Evolutionary conservation across 257 asterid species (phyloP).

Genomic region (Solanum pimpinellifolium): DNA sequence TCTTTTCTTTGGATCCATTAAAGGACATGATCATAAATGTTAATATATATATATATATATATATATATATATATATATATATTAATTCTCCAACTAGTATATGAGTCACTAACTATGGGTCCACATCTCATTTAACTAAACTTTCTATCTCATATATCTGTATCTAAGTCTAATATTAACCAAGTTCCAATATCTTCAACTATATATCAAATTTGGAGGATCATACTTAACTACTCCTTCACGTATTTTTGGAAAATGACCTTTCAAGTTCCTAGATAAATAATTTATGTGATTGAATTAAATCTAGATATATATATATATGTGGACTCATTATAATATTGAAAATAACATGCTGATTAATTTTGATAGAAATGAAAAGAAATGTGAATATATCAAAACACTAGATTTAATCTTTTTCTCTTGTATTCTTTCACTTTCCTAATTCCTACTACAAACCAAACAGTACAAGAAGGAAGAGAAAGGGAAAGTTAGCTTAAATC

Average conservation of each 20-base stretch:
- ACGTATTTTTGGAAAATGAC: not conserved
- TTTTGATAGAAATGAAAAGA: not conserved
- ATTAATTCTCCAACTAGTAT: not conserved
- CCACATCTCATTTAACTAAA: not conserved
- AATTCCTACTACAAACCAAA: not conserved
- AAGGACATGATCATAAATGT: not conserved
- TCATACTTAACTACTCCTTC: not conserved
- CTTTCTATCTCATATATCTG: not conserved
- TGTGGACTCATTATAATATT: not conserved
- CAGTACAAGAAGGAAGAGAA: not conserved
- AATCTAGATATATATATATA: not conserved
- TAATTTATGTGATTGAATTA: not conserved
- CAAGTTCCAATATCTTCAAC: not conserved
- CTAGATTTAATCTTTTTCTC: not conserved
- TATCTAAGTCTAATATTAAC: not conserved
- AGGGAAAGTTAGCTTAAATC: not conserved
- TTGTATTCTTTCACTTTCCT: not conserved
- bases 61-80: too few species aligned
- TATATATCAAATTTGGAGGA: not conserved
- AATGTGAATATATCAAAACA: not conserved
- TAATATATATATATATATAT: too few species aligned
- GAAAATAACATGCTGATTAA: not conserved
- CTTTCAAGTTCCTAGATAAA: not conserved
- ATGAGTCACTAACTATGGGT: not conserved
- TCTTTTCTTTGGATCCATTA: not conserved